Base-by-base conservation (phyloP, 2,329 filamentous ascomycete genomes). In the Sporothrix inflata region DNA sequence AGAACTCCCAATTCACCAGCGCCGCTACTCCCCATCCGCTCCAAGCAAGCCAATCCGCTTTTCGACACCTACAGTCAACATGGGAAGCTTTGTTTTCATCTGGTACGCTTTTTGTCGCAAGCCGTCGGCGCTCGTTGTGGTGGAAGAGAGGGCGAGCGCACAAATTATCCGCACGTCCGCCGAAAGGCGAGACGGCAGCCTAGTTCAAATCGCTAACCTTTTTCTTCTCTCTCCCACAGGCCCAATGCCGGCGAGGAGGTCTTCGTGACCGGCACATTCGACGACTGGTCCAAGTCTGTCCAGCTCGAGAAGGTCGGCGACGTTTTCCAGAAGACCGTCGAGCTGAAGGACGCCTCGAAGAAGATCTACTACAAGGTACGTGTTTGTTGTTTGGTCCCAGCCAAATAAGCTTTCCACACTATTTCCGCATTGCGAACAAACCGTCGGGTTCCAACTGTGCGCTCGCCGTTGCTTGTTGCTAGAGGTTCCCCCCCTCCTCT, bases 281-380 rank as follows among this genome's bases (percentile, higher is more conserved):
- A 98, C 83, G 88, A 93, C 84, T 99, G 96, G 96, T 87, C 88
- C 76, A 95, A 96, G 86, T 94, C 90, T 72, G 89, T 95, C 81
- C 89, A 92, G 84, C 88, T 99, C 72, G 90, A 94, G 65, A 94
- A 93, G 84, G 86, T 89, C 53, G 92, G 88, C 79, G 85, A 89
- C 75, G 78, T 87, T 77, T 97, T 97, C 82, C 86, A 92, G 82
- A 97, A 97, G 86, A 89, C 89, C 45, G 94, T 99, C 73, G 84
- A 88, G 70, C 86, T 98, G 45, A 85, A 91, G 67, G 84, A 88
- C 71, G 83, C 85, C 19, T 83, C 85, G 66, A 85, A 90, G 75
- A 97, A 96, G 84, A 91, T 97, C 77, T 90, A 91, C 79, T 99
- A 98, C 90, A 99, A 99, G 93, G 95, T 97, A 85, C 77, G 57